These are phyloP conservation scores for Chondrus crispus DNA, from an alignment of 23 red algal genomes.

Conservation along the genomic window DNA sequence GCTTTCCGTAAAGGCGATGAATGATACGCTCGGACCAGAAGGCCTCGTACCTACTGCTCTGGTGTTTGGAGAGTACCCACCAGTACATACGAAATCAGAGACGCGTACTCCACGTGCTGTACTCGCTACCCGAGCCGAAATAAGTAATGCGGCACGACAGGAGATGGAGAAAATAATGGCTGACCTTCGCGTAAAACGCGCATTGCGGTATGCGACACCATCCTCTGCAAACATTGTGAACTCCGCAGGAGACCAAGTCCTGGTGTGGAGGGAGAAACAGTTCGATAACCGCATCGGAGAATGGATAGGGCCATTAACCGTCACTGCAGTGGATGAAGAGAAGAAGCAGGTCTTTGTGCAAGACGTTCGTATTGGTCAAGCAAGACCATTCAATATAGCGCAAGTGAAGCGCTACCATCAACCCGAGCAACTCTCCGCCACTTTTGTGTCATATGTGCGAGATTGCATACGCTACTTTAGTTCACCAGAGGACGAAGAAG, in stretches of 20 bases:
- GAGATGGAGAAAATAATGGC: slow-evolving; percentile 3
- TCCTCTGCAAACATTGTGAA: neutral
- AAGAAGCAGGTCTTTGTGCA: slow-evolving; percentile 1
- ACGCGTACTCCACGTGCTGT: neutral
- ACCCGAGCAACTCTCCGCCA: neutral
- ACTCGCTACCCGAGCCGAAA: neutral
- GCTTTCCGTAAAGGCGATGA: slow-evolving; percentile 13
- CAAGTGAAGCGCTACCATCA: neutral
- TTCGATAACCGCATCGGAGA: slow-evolving; percentile 2
- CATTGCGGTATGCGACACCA: neutral
- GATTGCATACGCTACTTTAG: neutral
- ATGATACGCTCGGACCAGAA: neutral
- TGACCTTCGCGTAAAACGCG: neutral
- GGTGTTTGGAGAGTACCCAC: slow-evolving; percentile 3
- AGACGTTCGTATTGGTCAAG: neutral
- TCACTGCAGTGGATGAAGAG: neutral
- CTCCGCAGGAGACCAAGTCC: neutral
- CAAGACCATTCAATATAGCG: neutral
- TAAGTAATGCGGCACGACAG: neutral
- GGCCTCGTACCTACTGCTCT: neutral
- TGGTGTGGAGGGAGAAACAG: slow-evolving; percentile 29
- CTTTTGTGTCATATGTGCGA: neutral
- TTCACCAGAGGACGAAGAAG: too few species aligned
- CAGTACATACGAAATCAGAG: neutral
- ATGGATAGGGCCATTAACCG: slow-evolving; percentile 17